Evolutionary conservation across 2,329 filamentous ascomycete genomes (phyloP).

Genomic region (Talaromyces marneffei): DNA sequence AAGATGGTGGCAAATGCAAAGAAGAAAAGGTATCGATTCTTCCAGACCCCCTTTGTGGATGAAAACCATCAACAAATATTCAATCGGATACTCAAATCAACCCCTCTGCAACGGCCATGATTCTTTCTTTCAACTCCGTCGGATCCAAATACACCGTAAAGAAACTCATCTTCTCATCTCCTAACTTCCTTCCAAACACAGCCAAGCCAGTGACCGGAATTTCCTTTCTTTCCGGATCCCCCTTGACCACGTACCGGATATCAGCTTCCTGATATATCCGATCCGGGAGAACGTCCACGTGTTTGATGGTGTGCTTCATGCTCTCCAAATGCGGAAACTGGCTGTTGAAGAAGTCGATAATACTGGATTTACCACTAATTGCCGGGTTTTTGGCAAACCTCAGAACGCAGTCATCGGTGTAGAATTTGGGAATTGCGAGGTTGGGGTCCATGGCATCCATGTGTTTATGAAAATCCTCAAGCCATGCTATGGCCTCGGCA

Average conservation of each 20-base stretch:
- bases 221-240: constrained; percentile 10
- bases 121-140: constrained; percentile 4
- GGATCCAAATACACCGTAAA: constrained; percentile 13
- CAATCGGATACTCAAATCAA: neutral
- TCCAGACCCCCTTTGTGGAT: too few species aligned
- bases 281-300: constrained; percentile 11
- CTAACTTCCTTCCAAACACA: constrained; percentile 4
- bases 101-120: neutral
- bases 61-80: neutral
- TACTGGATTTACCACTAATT: neutral
- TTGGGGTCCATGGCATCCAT: constrained; percentile 4
- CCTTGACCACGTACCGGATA: constrained; percentile 10
- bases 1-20: neutral
- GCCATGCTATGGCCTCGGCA: constrained; percentile 8
- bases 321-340: constrained; percentile 7
- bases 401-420: constrained; percentile 7
- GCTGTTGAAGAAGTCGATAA: constrained; percentile 7
- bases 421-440: constrained; percentile 6
- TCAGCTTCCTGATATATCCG: constrained; percentile 13
- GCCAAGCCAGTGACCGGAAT: constrained; percentile 10
- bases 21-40: neutral
- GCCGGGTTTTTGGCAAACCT: constrained; percentile 5
- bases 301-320: constrained; percentile 13
- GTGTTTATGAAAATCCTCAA: constrained; percentile 9
- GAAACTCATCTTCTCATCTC: constrained; percentile 6